Conservation (phyloP, 2,329 filamentous ascomycete species). For the Aspergillus puulaauensis region DNA sequence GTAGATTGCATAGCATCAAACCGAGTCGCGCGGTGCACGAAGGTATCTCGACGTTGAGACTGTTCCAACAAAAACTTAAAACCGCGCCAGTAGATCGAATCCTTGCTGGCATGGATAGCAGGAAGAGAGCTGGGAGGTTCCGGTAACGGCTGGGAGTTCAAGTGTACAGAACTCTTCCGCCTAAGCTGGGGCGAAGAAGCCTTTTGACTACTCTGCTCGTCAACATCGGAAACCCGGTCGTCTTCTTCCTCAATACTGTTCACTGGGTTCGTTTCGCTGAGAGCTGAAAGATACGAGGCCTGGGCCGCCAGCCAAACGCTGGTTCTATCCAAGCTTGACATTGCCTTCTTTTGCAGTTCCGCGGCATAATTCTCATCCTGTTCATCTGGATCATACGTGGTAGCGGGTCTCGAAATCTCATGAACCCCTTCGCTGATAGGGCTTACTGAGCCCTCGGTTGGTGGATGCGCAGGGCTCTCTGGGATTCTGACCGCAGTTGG, state of each 20-base stretch:
- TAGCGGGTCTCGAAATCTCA: constrained; percentile 64
- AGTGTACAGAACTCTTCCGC: constrained; percentile 32
- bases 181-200: constrained; percentile 12
- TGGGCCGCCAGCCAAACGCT: constrained; percentile 84
- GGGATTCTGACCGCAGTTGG: constrained; percentile 50
- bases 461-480: constrained; percentile 35
- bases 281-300: constrained; percentile 69
- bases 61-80: constrained; percentile 74
- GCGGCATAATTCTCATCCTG: constrained; percentile 74
- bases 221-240: constrained; percentile 17
- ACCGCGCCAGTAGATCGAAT: constrained; percentile 83
- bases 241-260: constrained; percentile 38
- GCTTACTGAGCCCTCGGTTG: constrained; percentile 24
- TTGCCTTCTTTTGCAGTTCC: constrained; percentile 68
- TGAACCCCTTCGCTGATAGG: constrained; percentile 30
- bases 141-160: constrained; percentile 30
- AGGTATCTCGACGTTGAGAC: constrained; percentile 69
- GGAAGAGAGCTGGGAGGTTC: constrained; percentile 42
- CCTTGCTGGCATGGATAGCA: constrained; percentile 52
- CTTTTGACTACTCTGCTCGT: constrained; percentile 20
- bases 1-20: constrained; percentile 86
- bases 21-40: constrained; percentile 78
- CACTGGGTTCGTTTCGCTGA: constrained; percentile 56
- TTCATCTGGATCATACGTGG: constrained; percentile 54
- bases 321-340: constrained; percentile 79